Conservation (phyloP, 108 stramenopile genomes). For the Nitzschia sp. region DNA sequence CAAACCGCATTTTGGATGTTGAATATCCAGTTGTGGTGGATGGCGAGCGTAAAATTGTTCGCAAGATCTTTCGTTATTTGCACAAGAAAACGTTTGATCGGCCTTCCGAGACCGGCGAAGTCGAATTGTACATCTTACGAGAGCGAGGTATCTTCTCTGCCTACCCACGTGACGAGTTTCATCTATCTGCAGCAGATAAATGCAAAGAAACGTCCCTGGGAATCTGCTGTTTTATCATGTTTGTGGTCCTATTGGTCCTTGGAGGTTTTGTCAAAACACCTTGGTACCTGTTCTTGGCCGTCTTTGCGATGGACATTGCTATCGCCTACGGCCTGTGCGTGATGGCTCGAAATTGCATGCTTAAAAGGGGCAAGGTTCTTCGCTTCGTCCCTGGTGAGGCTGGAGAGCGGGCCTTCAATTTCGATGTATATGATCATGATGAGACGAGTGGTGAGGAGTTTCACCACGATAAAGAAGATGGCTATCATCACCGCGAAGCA, state of each 20-base stretch:
- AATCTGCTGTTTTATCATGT: neutral
- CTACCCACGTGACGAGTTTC: neutral
- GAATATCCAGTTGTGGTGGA: neutral
- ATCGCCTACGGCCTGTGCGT: neutral
- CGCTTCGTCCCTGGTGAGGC: neutral
- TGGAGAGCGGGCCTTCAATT: neutral
- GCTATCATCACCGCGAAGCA: neutral
- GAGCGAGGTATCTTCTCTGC: neutral
- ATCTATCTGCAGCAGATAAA: neutral
- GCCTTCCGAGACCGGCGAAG: neutral
- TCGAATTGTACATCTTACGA: neutral
- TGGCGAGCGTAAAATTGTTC: neutral
- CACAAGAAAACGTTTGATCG: neutral
- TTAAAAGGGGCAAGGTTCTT: neutral
- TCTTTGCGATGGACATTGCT: neutral
- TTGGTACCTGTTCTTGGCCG: neutral
- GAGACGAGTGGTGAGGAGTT: neutral
- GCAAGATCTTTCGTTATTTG: neutral
- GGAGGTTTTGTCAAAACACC: neutral
- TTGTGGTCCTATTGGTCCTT: neutral
- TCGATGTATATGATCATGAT: neutral
- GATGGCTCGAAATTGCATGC: neutral
- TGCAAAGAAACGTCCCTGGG: neutral
- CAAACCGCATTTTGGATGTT: neutral
- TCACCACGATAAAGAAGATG: neutral